A percentile compares a stretch with the other conserved stretches of the same genome.
Conservation (phyloP, 2,329 filamentous ascomycete species). For the Alternaria ethzedia region DNA sequence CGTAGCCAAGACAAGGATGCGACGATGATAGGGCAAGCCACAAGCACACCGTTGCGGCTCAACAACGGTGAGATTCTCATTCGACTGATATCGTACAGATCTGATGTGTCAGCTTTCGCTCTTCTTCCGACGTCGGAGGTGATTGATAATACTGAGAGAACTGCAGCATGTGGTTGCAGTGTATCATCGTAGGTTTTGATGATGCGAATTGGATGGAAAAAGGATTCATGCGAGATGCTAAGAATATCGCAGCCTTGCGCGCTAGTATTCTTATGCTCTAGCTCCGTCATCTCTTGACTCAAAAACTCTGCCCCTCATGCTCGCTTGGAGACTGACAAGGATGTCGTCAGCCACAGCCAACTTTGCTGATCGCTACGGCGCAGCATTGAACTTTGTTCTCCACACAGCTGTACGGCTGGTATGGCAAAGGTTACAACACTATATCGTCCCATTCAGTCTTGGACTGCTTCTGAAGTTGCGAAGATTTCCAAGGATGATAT, state of each 20-base stretch:
- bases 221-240: conserved; percentile 2
- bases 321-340: conserved; percentile 10
- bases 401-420: neutral
- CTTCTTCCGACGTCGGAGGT: neutral
- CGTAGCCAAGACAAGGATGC: conserved; percentile 1
- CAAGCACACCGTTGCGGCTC: conserved; percentile 13
- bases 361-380: conserved; percentile 1
- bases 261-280: neutral
- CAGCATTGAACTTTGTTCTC: conserved; percentile 2
- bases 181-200: neutral
- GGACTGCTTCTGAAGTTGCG: neutral
- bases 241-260: conserved; percentile 3
- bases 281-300: neutral
- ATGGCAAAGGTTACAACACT: neutral
- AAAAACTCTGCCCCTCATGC: conserved; percentile 14
- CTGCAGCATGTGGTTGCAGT: neutral
- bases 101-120: conserved; percentile 3
- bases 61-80: conserved; percentile 14
- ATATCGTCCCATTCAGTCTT: neutral
- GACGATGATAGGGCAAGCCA: conserved; percentile 3
- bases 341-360: neutral
- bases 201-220: neutral
- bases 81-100: conserved; percentile 1
- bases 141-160: neutral
- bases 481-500: neutral